Evolutionary conservation across 2,329 filamentous ascomycete genomes (phyloP).

Genomic region (Massarina eburnea): DNA sequence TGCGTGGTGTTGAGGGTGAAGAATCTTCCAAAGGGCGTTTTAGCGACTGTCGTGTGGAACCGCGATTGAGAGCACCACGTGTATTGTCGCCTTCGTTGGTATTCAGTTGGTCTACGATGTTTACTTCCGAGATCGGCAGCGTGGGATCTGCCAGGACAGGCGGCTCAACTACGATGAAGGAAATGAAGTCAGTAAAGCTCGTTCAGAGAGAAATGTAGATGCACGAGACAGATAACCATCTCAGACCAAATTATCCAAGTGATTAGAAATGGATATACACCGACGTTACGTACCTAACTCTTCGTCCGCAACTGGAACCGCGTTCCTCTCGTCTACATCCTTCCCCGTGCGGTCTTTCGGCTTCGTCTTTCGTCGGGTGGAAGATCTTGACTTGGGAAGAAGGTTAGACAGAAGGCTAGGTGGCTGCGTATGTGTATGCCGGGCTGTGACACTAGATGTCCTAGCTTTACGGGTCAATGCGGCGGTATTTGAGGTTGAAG

Average conservation of each 20-base stretch:
- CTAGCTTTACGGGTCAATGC: background rate
- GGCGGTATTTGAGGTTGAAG: background rate
- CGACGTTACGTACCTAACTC: no score
- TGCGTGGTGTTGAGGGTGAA: background rate
- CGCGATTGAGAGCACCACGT: background rate
- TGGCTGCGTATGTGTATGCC: background rate
- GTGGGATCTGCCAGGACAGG: background rate
- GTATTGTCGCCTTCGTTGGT: background rate
- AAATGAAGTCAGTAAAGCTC: no score
- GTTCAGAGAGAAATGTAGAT: no score
- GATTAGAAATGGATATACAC: no score
- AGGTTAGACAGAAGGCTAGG: constrained; percentile 1
- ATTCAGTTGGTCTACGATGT: constrained; percentile 2
- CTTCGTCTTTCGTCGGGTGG: background rate
- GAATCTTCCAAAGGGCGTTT: background rate
- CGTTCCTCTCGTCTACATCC: background rate
- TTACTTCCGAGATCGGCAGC: background rate
- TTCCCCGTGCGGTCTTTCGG: background rate
- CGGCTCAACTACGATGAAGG: background rate
- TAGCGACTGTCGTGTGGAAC: background rate
- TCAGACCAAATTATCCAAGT: no score
- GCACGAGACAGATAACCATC: no score
- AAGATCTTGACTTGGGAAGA: background rate
- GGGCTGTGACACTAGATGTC: background rate
- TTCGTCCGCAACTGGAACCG: background rate